Conservation (phyloP, 805 yeast species). For the Candida xyloterini region DNA sequence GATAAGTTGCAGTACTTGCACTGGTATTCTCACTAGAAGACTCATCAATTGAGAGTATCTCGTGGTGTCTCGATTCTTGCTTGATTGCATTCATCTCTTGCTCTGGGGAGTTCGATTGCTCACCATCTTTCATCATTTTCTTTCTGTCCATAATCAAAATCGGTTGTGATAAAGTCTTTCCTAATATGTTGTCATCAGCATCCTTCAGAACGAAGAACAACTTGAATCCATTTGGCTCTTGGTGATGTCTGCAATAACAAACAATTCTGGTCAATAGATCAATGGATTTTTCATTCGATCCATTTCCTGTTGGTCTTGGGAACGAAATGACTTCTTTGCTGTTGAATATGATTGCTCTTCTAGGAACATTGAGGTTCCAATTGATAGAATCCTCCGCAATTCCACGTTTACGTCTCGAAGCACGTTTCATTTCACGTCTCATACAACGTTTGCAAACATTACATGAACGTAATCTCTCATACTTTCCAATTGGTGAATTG, state of each 20-base stretch:
- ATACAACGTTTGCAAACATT: constrained; percentile 86
- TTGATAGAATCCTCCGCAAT: constrained; percentile 67
- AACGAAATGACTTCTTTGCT: constrained; percentile 82
- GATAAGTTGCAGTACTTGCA: constrained; percentile 16
- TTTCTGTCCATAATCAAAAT: constrained; percentile 95
- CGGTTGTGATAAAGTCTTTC: constrained; percentile 65
- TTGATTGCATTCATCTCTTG: constrained; percentile 7
- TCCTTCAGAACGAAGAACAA: constrained; percentile 67
- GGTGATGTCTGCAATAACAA: constrained; percentile 95
- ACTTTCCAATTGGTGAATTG: constrained; percentile 1
- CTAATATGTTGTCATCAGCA: constrained; percentile 58
- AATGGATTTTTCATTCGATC: constrained; percentile 34
- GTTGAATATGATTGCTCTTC: constrained; percentile 86
- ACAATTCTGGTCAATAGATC: constrained; percentile 73
- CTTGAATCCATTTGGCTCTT: constrained; percentile 81
- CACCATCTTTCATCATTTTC: constrained; percentile 49
- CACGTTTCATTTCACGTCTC: constrained; percentile 90
- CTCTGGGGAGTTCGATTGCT: constrained; percentile 25
- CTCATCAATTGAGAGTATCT: constrained; percentile 32
- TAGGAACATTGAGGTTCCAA: constrained; percentile 71
- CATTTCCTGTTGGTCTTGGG: constrained; percentile 50
- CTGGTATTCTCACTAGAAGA: constrained; percentile 31
- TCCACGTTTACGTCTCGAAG: constrained; percentile 86
- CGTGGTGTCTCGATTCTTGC: constrained; percentile 16
- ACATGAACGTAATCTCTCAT: constrained; percentile 41